phyloP scores from a whole-genome alignment of 768 basidiomycete genomes.

The Tremella mesenterica region DNA sequence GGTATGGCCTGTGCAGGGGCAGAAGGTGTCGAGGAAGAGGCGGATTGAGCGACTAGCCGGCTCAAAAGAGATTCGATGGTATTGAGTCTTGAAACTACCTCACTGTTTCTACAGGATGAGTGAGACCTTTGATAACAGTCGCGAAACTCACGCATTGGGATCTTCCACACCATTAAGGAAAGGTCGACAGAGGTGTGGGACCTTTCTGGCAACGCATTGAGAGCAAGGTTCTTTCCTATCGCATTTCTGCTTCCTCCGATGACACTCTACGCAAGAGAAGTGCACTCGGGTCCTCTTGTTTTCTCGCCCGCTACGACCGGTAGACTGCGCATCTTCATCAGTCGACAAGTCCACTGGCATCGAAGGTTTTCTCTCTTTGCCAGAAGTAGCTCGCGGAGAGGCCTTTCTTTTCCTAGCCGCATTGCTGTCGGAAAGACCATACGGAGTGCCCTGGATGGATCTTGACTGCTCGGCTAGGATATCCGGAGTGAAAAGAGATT shows the following conservation, averaged over 20 bases:
- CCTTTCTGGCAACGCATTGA: slow-evolving; percentile 43
- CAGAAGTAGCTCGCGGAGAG: slow-evolving; percentile 4
- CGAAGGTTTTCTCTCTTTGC: slow-evolving; percentile 15
- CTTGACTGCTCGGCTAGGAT: no score
- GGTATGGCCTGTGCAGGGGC: slow-evolving; percentile 3
- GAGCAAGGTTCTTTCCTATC: slow-evolving; percentile 40
- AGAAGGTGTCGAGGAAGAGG: slow-evolving; percentile 16
- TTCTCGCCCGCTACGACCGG: slow-evolving; percentile 11
- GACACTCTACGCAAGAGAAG: slow-evolving; percentile 40
- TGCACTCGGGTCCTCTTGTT: slow-evolving; percentile 40
- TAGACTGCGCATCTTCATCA: slow-evolving; percentile 28
- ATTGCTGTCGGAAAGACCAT: not conserved
- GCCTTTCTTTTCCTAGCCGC: slow-evolving; percentile 25
- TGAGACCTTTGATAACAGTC: not conserved
- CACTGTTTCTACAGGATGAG: slow-evolving; percentile 29
- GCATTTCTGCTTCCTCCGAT: slow-evolving; percentile 42
- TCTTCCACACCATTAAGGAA: slow-evolving; percentile 45
- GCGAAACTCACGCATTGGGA: slow-evolving; percentile 32
- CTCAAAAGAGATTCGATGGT: slow-evolving; percentile 41
- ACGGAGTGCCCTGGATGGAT: no score
- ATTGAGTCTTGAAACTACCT: slow-evolving; percentile 40
- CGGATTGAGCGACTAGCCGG: slow-evolving; percentile 22
- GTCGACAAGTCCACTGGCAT: slow-evolving; percentile 20
- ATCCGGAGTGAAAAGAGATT: no score
- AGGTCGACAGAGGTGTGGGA: slow-evolving; percentile 44